Percentiles rank a stretch among this genome's conserved stretches.
These are phyloP conservation scores for Talaromyces sp. DNA, from an alignment of 2,329 filamentous ascomycete species.

Conservation along the genomic window DNA sequence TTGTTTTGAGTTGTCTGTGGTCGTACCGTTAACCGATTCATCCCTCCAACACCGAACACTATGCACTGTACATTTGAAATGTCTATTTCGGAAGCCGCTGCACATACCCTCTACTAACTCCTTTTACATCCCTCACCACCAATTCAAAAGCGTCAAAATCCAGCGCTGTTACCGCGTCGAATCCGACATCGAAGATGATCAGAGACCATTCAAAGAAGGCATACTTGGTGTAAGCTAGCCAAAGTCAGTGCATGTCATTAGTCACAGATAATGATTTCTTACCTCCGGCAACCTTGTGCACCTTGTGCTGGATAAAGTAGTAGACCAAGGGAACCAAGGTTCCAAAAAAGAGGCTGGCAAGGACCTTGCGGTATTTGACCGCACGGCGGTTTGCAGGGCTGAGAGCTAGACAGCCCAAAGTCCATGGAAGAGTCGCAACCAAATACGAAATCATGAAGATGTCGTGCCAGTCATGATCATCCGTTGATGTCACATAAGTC, in stretches of 20 bases:
- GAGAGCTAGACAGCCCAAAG: slow-evolving; percentile 78
- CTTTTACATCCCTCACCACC: slow-evolving; percentile 82
- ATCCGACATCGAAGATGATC: slow-evolving; percentile 90
- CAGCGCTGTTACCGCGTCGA: slow-evolving; percentile 89
- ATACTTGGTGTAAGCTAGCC: slow-evolving; percentile 87
- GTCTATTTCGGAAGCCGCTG: slow-evolving; percentile 87
- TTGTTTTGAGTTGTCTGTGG: slow-evolving; percentile 50
- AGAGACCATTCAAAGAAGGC: slow-evolving; percentile 97
- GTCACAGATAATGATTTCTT: slow-evolving; percentile 33
- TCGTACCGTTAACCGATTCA: slow-evolving; percentile 32
- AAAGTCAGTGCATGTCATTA: background rate
- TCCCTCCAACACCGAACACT: slow-evolving; percentile 39
- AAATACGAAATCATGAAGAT: slow-evolving; percentile 99
- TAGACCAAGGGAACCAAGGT: slow-evolving; percentile 88
- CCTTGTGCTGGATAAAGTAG: slow-evolving; percentile 98
- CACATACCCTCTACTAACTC: slow-evolving; percentile 96
- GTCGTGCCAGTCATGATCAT: slow-evolving; percentile 98
- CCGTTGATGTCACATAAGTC: slow-evolving; percentile 97
- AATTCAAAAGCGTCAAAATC: slow-evolving; percentile 90
- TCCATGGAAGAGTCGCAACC: slow-evolving; percentile 93
- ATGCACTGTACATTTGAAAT: slow-evolving; percentile 48
- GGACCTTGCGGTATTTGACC: slow-evolving; percentile 81
- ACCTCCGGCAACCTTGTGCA: slow-evolving; percentile 92
- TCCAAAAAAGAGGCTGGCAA: slow-evolving; percentile 82
- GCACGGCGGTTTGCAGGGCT: slow-evolving; percentile 81